These are phyloP conservation scores for Plasmodium vinckei DNA, from an alignment of 169 alveolate species.

Conservation along the genomic window DNA sequence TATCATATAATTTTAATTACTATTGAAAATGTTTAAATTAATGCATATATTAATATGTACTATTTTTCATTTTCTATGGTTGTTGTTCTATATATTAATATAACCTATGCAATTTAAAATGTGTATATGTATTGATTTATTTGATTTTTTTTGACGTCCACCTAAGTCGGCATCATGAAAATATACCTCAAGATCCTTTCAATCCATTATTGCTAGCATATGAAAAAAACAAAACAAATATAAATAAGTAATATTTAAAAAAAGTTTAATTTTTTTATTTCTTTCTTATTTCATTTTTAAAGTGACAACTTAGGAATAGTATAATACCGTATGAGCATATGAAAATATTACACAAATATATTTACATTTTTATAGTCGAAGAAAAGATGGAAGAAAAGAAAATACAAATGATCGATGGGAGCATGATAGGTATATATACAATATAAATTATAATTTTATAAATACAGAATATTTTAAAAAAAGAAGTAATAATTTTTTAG, in stretches of 20 bases:
- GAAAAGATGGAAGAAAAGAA: slow-evolving; percentile 3
- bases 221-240: slow-evolving; percentile 31
- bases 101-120: not conserved
- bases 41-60: no score
- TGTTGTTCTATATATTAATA: no score
- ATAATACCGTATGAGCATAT: no score
- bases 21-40: no score
- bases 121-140: not conserved
- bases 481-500: not conserved
- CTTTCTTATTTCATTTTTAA: no score
- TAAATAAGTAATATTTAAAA: slow-evolving; percentile 14
- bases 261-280: not conserved
- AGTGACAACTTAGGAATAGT: no score
- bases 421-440: slow-evolving; percentile 57
- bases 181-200: slow-evolving; percentile 74
- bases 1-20: no score
- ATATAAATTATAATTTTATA: not conserved
- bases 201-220: slow-evolving; percentile 70
- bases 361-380: slow-evolving; percentile 2
- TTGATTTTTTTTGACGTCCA: no score
- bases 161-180: slow-evolving; percentile 22
- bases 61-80: no score
- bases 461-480: not conserved
- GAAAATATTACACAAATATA: slow-evolving; percentile 1
- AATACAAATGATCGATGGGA: slow-evolving; percentile 33